Percentiles rank a stretch among this genome's conserved stretches.
These are phyloP conservation scores for Eremochloa ophiuroides DNA, from an alignment of 176 grass and related monocot species.

Conservation along the genomic window DNA sequence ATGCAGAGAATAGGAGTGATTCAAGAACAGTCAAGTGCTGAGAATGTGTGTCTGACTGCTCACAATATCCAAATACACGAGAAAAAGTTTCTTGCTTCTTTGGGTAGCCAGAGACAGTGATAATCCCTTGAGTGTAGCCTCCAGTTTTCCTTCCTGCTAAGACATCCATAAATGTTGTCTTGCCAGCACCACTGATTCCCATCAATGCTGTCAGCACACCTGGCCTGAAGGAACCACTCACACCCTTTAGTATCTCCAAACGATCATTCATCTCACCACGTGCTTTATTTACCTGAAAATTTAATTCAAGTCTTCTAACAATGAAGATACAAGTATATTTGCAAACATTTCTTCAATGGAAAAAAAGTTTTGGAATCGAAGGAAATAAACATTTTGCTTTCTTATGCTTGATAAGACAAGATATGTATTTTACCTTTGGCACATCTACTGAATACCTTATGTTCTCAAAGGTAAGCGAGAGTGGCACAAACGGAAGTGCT, in stretches of 20 bases:
- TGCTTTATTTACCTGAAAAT: constrained; percentile 27
- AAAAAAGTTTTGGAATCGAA: neutral
- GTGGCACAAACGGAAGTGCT: constrained; percentile 53
- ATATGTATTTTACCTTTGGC: constrained; percentile 37
- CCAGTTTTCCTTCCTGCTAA: constrained; percentile 36
- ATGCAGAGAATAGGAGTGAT: constrained; percentile 35
- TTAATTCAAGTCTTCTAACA: no score
- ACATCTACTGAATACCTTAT: constrained; percentile 62
- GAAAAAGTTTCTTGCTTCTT: constrained; percentile 46
- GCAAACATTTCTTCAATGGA: neutral
- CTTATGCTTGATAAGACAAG: neutral
- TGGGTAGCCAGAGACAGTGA: constrained; percentile 18
- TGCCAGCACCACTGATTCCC: constrained; percentile 36
- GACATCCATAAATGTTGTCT: constrained; percentile 36
- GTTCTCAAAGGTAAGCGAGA: constrained; percentile 54
- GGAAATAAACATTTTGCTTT: neutral
- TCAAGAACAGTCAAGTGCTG: constrained; percentile 26
- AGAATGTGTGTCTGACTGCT: constrained; percentile 31
- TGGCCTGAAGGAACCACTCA: constrained; percentile 39
- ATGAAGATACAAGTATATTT: no score
- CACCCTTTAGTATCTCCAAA: constrained; percentile 29
- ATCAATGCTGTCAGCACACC: constrained; percentile 40
- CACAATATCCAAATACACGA: constrained; percentile 33
- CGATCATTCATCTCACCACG: neutral
- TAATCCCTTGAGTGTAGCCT: constrained; percentile 29